Base-by-base conservation (phyloP, 345 rosid species). In the Aquilaria yunnanensis region DNA sequence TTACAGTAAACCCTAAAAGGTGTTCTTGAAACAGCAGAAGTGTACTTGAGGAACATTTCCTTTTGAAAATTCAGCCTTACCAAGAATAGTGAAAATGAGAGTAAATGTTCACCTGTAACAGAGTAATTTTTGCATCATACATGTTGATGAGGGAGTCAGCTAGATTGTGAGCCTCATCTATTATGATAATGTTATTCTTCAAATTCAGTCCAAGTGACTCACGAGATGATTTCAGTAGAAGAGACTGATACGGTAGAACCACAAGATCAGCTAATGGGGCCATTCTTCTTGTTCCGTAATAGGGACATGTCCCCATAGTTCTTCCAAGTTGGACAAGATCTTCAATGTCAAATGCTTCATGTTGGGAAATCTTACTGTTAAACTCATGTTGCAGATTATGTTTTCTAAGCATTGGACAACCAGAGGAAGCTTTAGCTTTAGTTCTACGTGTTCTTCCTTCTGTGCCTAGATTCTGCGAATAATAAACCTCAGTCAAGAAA, bases 151-250 rank as follows among this genome's bases (percentile, higher is more conserved):
- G 90, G 47, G 98, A 85, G 76, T 93, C 98, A 61, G 98, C 98
- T 60, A 93, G 81, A 76, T 93, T 93, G 76, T 93, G 97, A 66
- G 97, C 98, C 81, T 93, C 98, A 43, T 90, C 98, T 66, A 93
- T 86, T 61, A 93, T 86, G 63, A 93, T 83, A 64, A 93, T 81
- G 74, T 62, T 87, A 29, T 81, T 81, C 75, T 84, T 87, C 87
- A 90, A 79, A 66, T 76, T 81, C 56, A 93, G 81, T 29, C 92
- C 97, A 64, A 93, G 97, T 55, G 90, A 82, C 61, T 93, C 97
- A 45, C 96, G 88, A n/a, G 98, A 86, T 46, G 97, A 80, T 83
- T 87, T 86, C 74, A 92, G 88, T 37, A 93, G 85, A 62, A 93
- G 88, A 68, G 98, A 93, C 59, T 90, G 97, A 68, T 93, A 93